phyloP scores from a whole-genome alignment of 2,329 filamentous ascomycete genomes.

The Fusarium brachygibbosum region DNA sequence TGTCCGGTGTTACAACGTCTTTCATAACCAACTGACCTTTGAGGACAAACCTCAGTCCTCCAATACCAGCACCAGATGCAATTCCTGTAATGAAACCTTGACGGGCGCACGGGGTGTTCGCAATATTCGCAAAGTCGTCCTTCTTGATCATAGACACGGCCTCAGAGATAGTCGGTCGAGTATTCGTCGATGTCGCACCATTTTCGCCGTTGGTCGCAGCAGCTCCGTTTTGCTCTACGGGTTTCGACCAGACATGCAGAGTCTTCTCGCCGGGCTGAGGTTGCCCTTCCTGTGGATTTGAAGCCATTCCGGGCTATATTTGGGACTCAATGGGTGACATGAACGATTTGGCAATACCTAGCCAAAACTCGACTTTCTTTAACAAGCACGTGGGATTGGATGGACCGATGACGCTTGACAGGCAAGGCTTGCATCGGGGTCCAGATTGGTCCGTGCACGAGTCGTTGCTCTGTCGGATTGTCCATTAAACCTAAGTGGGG shows the following conservation, averaged over 20 bases:
- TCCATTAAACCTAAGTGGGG: conserved; percentile 53
- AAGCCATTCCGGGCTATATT: conserved; percentile 55
- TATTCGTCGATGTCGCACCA: conserved; percentile 40
- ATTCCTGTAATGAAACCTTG: conserved; percentile 89
- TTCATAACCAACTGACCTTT: conserved; percentile 70
- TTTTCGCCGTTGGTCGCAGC: conserved; percentile 35
- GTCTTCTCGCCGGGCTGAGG: conserved; percentile 50
- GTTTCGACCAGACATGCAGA: conserved; percentile 56
- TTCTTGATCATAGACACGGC: conserved; percentile 76
- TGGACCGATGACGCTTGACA: conserved; percentile 47
- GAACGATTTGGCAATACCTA: conserved; percentile 31
- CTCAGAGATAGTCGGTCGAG: conserved; percentile 63
- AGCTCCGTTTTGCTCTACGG: conserved; percentile 48
- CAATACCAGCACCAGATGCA: conserved; percentile 80
- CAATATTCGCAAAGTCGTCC: conserved; percentile 78
- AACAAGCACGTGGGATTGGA: conserved; percentile 41
- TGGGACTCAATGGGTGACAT: conserved; percentile 47
- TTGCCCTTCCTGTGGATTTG: conserved; percentile 49
- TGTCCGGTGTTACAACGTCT: not conserved
- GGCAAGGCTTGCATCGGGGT: conserved; percentile 33
- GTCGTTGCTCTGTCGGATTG: conserved; percentile 38
- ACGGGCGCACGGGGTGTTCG: conserved; percentile 85
- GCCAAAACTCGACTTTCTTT: conserved; percentile 30
- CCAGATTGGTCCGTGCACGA: conserved; percentile 42
- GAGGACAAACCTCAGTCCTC: conserved; percentile 79